phyloP scores from a whole-genome alignment of 2,329 filamentous ascomycete genomes.

The Niveomyces coronatus region DNA sequence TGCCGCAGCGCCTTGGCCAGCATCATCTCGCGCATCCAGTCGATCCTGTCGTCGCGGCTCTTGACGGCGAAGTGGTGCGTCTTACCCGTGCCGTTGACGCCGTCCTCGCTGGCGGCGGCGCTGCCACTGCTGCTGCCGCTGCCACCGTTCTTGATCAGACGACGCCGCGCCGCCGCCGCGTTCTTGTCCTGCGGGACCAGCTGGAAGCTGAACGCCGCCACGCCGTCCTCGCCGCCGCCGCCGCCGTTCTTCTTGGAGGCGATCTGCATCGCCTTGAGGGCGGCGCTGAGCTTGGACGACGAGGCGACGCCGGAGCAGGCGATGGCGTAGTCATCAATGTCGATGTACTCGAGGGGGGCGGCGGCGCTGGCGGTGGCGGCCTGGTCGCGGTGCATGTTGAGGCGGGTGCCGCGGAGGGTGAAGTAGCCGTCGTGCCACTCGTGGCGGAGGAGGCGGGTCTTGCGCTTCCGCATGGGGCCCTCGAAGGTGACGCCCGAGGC shows the following conservation, averaged over 20 bases:
- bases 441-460: slow-evolving; percentile 77
- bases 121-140: slow-evolving; percentile 24
- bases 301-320: slow-evolving; percentile 70
- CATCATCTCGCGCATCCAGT: slow-evolving; percentile 96
- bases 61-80: slow-evolving; percentile 91
- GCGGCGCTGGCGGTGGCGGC: slow-evolving; percentile 42
- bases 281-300: slow-evolving; percentile 72
- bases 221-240: too few species aligned
- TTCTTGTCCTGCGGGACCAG: slow-evolving; percentile 61
- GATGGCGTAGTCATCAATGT: slow-evolving; percentile 82
- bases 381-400: slow-evolving; percentile 64
- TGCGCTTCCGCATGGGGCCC: slow-evolving; percentile 91
- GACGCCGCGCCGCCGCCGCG: too few species aligned
- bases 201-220: slow-evolving; percentile 73
- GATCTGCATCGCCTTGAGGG: slow-evolving; percentile 71
- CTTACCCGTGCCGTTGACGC: slow-evolving; percentile 58
- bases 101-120: slow-evolving; percentile 25
- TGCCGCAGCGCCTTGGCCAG: slow-evolving; percentile 77
- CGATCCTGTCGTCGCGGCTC: slow-evolving; percentile 79
- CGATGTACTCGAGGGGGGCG: slow-evolving; percentile 64
- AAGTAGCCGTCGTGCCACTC: slow-evolving; percentile 94
- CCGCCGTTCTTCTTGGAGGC: slow-evolving; percentile 44
- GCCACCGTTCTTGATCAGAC: slow-evolving; percentile 45
- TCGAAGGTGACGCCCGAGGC: slow-evolving; percentile 52
- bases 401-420: slow-evolving; percentile 64